Base-by-base conservation (phyloP, 2,329 filamentous ascomycete genomes). In the Didymella sp. region DNA sequence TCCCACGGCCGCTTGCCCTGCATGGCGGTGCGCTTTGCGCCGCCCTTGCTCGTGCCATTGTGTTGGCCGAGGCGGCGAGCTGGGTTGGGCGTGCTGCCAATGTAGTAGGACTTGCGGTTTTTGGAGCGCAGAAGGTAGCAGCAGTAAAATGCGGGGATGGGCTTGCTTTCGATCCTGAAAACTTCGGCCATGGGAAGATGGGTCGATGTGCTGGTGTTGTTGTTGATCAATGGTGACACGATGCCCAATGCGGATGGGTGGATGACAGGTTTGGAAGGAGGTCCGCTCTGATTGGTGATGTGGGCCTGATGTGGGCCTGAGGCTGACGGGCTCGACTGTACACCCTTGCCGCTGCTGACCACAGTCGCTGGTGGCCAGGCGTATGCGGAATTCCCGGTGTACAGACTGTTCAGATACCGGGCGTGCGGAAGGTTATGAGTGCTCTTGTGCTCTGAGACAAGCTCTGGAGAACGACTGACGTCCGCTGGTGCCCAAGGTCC, bases 61-160 rank as follows among this genome's bases (percentile, higher is more conserved):
- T 99, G 95, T 75, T 98, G 95, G 60, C 87, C 87, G 22, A 98
- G 82, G 13, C 95, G 89, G 57, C 94, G 85, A 1, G 87, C 87
- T 38, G 95, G 94, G 71, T 97, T 87, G 0, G 93, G 93, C 1
- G 95, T 98, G 40, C 91, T 96, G 50, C 95, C 95, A 51, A 98
- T 89, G 76, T 99, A 99, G 25, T 94, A 82, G 42, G 84, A 86
- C 25, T 84, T 82, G 42, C 86, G 84, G 9, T 92, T 83, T 0
- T 88, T 92, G 0, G 94, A 97, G 19, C 93, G 89, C 31, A 98
- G 85, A 15, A 98, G 85, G 74, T 99, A 98, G 73, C 95, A 96
- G 65, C 91, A 92, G 73, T 98, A 98, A 63, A 97, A 89, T 1
- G 93, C 88, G 9, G 94, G 94, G 21, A 98, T 91, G 17, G 72